Evolutionary conservation across 106 monocot genomes (phyloP).

Genomic region (Dendrobium officinale): DNA sequence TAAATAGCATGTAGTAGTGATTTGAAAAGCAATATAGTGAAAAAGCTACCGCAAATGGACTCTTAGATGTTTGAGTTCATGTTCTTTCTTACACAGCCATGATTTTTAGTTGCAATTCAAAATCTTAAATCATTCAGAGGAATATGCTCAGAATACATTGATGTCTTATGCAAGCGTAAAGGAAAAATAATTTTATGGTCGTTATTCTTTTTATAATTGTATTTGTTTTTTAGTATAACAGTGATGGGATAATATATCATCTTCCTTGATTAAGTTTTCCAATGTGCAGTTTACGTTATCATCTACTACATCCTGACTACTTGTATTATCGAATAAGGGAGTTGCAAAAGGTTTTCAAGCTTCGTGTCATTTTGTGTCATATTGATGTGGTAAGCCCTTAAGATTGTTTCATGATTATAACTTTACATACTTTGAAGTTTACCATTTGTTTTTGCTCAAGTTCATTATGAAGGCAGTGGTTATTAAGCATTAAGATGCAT

Average conservation of each 20-base stretch:
- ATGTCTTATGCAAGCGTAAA: background rate
- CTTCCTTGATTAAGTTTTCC: background rate
- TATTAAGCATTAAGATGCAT: background rate
- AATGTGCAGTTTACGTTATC: slow-evolving; percentile 82
- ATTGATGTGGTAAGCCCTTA: slow-evolving; percentile 83
- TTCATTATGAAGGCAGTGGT: background rate
- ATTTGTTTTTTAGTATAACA: background rate
- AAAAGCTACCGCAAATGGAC: too few relatives aligned
- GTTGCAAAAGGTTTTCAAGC: slow-evolving; percentile 85
- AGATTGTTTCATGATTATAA: background rate
- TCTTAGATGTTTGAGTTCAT: too few relatives aligned
- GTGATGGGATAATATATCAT: background rate
- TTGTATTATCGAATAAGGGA: slow-evolving; percentile 94
- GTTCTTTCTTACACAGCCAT: too few relatives aligned
- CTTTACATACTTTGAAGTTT: background rate
- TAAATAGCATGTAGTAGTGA: too few relatives aligned
- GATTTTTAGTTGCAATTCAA: too few relatives aligned
- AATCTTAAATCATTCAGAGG: too few relatives aligned
- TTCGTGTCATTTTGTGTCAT: slow-evolving; percentile 88
- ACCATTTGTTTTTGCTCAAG: background rate
- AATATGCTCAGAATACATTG: too few relatives aligned
- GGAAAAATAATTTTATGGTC: background rate
- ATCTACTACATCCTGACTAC: slow-evolving; percentile 97
- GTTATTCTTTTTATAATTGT: background rate
- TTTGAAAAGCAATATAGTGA: too few relatives aligned